These are phyloP conservation scores for Coemansia nantahalensis DNA, from an alignment of 192 early-diverging fungal genomes.

Conservation along the genomic window DNA sequence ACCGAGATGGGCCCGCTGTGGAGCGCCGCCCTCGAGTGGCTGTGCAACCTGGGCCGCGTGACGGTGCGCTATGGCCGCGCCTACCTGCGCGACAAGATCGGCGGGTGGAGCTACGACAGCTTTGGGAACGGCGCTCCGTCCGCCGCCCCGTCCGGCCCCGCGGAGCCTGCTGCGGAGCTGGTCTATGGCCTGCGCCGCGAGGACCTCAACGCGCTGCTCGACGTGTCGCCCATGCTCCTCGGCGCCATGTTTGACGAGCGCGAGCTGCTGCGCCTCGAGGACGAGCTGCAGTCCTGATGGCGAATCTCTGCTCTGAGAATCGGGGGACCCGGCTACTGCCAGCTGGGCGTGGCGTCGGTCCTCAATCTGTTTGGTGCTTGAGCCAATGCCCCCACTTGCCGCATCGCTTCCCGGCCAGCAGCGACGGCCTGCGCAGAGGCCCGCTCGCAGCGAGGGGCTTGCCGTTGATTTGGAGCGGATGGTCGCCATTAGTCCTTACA, in stretches of 20 bases:
- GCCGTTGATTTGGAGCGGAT: too few relatives aligned
- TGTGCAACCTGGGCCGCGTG: conserved; percentile 12
- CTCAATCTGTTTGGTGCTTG: too few relatives aligned
- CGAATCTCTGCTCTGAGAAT: background rate
- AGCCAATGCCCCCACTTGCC: too few relatives aligned
- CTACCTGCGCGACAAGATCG: conserved; percentile 16
- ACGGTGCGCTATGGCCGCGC: conserved; percentile 4
- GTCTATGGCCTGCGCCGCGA: conserved; percentile 27
- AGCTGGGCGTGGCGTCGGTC: too few relatives aligned
- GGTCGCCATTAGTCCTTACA: too few relatives aligned
- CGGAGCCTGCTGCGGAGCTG: conserved; percentile 12
- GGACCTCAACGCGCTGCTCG: conserved; percentile 19
- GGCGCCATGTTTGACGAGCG: background rate
- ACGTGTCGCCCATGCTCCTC: conserved; percentile 15
- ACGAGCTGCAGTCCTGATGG: conserved; percentile 6
- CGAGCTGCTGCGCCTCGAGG: conserved; percentile 12
- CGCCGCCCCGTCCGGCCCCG: background rate
- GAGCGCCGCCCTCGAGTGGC: conserved; percentile 25
- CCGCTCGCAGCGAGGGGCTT: too few relatives aligned
- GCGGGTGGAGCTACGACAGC: conserved; percentile 15
- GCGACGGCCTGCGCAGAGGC: too few relatives aligned
- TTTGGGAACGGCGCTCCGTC: background rate
- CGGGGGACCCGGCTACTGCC: too few relatives aligned
- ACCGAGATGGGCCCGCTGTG: conserved; percentile 13
- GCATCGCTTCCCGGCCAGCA: too few relatives aligned